These are phyloP conservation scores for Sporothrix euskadiensis DNA, from an alignment of 2,329 filamentous ascomycete species.

Conservation along the genomic window DNA sequence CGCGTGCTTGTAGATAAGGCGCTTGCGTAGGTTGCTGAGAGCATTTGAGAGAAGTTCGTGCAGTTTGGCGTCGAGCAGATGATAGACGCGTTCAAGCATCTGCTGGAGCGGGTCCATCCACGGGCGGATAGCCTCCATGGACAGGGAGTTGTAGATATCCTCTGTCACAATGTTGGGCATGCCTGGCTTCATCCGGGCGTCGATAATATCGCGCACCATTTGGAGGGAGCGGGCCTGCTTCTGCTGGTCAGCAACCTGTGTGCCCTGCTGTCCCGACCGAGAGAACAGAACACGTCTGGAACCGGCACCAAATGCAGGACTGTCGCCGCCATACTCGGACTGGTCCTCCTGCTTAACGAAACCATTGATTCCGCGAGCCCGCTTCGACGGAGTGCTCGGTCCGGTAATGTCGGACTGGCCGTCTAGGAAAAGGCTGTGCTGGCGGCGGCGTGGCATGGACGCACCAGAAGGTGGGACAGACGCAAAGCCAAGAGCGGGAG, in stretches of 20 bases:
- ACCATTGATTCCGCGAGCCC: conserved; percentile 26
- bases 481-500: not conserved
- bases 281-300: conserved; percentile 8
- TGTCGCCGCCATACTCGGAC: conserved; percentile 21
- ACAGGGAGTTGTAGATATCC: conserved; percentile 61
- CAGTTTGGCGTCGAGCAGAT: conserved; percentile 51
- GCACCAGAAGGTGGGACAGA: not conserved
- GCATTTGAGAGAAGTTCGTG: conserved; percentile 50
- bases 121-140: conserved; percentile 55
- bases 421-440: conserved; percentile 28
- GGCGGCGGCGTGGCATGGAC: conserved; percentile 28
- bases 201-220: conserved; percentile 57
- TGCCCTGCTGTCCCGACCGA: not conserved
- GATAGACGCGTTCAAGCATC: conserved; percentile 52
- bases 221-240: conserved; percentile 43
- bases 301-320: not conserved
- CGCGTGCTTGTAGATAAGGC: conserved; percentile 53
- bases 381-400: conserved; percentile 29
- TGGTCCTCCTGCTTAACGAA: conserved; percentile 35
- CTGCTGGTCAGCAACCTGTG: not conserved
- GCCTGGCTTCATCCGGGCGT: conserved; percentile 55
- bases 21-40: conserved; percentile 49
- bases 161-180: conserved; percentile 60
- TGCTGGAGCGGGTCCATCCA: conserved; percentile 58
- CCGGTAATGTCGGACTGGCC: conserved; percentile 16